Evolutionary conservation across 2,329 filamentous ascomycete genomes (phyloP).

Genomic region (Lecanosticta acicola): DNA sequence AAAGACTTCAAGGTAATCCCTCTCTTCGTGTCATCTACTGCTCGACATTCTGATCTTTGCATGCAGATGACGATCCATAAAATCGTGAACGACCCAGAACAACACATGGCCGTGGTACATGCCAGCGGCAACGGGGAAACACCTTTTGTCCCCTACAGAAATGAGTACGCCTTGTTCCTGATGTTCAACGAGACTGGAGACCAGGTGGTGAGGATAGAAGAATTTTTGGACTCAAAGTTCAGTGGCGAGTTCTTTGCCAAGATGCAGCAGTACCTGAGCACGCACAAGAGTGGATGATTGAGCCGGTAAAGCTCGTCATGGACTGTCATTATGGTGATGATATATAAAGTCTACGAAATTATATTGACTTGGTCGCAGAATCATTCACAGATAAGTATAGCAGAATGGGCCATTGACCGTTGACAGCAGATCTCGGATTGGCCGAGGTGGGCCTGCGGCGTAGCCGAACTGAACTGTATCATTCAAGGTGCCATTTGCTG

Average conservation of each 20-base stretch:
- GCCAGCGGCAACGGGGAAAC: slow-evolving; percentile 1
- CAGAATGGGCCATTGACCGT: slow-evolving; percentile 11
- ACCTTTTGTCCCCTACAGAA: slow-evolving; percentile 8
- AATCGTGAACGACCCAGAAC: slow-evolving; percentile 6
- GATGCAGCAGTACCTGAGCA: slow-evolving; percentile 4
- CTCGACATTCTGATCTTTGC: too few relatives aligned
- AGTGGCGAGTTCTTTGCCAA: slow-evolving; percentile 3
- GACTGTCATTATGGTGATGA: too few relatives aligned
- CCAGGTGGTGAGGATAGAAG: slow-evolving; percentile 9
- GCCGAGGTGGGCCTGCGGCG: slow-evolving; percentile 9
- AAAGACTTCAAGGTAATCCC: slow-evolving; percentile 4
- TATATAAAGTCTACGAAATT: too few relatives aligned
- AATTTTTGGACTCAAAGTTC: slow-evolving; percentile 8
- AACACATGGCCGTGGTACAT: slow-evolving; percentile 7
- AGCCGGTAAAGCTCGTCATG: too few relatives aligned
- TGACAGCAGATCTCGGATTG: slow-evolving; percentile 8
- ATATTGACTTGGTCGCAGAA: too few relatives aligned
- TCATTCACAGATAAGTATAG: slow-evolving; percentile 18
- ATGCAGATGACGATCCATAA: slow-evolving; percentile 3
- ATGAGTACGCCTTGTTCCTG: slow-evolving; percentile 12
- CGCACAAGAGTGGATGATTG: background rate
- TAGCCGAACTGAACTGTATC: slow-evolving; percentile 11
- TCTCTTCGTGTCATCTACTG: too few relatives aligned
- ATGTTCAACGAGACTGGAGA: slow-evolving; percentile 9
- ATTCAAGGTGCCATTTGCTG: slow-evolving; percentile 7